phyloP scores from a whole-genome alignment of 805 yeast species.

The Tetrapisispora taiwanensis region DNA sequence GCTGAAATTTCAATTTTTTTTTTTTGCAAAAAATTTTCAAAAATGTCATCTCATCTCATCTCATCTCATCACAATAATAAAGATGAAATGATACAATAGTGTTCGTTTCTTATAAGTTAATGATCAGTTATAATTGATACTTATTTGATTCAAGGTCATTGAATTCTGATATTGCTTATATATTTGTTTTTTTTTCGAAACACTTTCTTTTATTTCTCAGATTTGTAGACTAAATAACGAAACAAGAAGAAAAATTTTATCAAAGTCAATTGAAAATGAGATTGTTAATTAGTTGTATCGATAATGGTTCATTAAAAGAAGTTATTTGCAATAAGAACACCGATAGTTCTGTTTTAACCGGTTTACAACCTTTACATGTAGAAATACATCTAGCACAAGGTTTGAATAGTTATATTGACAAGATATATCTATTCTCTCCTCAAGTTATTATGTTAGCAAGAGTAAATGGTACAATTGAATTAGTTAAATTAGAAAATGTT shows the following conservation, averaged over 20 bases:
- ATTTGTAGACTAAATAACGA: too few relatives aligned
- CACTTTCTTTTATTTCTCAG: too few relatives aligned
- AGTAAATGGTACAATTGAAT: slow-evolving; percentile 35
- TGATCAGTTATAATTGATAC: too few relatives aligned
- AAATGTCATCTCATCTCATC: slow-evolving; percentile 4
- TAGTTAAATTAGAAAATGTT: slow-evolving; percentile 30
- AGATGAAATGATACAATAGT: too few relatives aligned
- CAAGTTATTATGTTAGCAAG: slow-evolving; percentile 36
- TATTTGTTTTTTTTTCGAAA: too few relatives aligned
- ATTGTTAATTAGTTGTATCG: slow-evolving; percentile 53
- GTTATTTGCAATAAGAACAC: slow-evolving; percentile 56
- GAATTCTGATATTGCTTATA: too few relatives aligned
- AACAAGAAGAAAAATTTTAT: background rate
- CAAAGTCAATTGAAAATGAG: slow-evolving; percentile 35
- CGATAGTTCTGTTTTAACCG: slow-evolving; percentile 66
- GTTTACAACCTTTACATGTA: slow-evolving; percentile 51
- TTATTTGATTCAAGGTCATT: too few relatives aligned
- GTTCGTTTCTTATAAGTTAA: too few relatives aligned
- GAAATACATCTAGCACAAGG: slow-evolving; percentile 36
- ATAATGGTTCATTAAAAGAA: slow-evolving; percentile 57
- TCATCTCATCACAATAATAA: slow-evolving; percentile 1
- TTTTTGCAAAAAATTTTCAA: slow-evolving; percentile 1
- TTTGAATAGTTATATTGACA: slow-evolving; percentile 32
- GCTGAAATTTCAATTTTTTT: background rate
- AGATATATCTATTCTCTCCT: slow-evolving; percentile 26